These are phyloP conservation scores for Lentinula sp. DNA, from an alignment of 768 basidiomycete genomes.

Conservation along the genomic window DNA sequence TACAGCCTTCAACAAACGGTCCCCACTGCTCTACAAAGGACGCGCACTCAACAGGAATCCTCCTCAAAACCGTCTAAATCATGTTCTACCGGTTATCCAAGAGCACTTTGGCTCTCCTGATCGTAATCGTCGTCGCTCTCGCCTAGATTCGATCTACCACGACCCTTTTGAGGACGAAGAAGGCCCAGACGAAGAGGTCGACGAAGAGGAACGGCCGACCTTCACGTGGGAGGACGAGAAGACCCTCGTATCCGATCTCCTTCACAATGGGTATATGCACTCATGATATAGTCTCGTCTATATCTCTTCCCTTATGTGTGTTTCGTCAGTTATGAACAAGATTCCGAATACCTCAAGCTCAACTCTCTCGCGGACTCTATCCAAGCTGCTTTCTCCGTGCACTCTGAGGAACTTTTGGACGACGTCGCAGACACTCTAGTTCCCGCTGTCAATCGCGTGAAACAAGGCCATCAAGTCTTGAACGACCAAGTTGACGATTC, in stretches of 20 bases:
- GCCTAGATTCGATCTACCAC: background rate
- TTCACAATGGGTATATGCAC: conserved; percentile 34
- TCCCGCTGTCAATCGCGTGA: conserved; percentile 44
- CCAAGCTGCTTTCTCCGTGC: conserved; percentile 32
- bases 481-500: conserved; percentile 30
- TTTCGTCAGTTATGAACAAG: conserved; percentile 18
- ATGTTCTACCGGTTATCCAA: background rate
- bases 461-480: conserved; percentile 28
- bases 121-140: background rate
- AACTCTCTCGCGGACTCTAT: conserved; percentile 32
- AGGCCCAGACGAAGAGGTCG: conserved; percentile 14
- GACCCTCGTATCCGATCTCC: conserved; percentile 43
- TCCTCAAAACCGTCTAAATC: background rate
- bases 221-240: conserved; percentile 49
- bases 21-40: background rate
- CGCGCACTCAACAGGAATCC: background rate
- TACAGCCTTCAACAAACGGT: conserved; percentile 3
- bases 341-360: conserved; percentile 21
- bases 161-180: conserved; percentile 10
- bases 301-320: conserved; percentile 7
- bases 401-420: conserved; percentile 29
- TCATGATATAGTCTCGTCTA: background rate
- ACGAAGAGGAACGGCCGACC: conserved; percentile 11
- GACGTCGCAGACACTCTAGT: conserved; percentile 39
- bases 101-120: conserved; percentile 1